phyloP scores from a whole-genome alignment of 1,139 yeast genomes.

The Tardiomyces blankii region DNA sequence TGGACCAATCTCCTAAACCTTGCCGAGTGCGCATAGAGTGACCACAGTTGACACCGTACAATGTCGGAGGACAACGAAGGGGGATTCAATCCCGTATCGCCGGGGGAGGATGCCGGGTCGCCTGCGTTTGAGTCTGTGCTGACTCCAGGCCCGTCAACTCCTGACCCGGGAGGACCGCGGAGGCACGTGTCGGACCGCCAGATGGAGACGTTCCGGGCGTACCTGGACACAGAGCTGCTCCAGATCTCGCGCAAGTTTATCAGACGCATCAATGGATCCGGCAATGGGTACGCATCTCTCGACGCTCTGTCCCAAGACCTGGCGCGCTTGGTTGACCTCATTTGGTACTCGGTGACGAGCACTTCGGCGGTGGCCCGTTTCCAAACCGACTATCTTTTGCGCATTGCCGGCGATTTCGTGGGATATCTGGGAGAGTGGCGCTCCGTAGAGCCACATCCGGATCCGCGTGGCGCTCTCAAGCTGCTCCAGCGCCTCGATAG shows the following conservation, averaged over 20 bases:
- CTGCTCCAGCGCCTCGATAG: not conserved
- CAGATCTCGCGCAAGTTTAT: not conserved
- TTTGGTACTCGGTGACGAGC: not conserved
- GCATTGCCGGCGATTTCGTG: not conserved
- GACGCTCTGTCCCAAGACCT: not conserved
- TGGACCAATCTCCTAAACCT: no score
- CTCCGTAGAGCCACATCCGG: not conserved
- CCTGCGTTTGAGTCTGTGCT: not conserved
- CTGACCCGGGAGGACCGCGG: not conserved
- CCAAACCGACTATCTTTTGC: not conserved
- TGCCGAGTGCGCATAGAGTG: no score
- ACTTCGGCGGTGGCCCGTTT: not conserved
- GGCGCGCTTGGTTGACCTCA: not conserved
- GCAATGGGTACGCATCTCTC: not conserved
- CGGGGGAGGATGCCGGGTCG: not conserved
- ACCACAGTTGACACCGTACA: no score
- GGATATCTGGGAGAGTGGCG: not conserved
- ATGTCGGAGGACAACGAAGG: no score
- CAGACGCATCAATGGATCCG: not conserved
- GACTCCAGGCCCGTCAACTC: not conserved
- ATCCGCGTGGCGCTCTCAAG: not conserved
- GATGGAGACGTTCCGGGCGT: not conserved
- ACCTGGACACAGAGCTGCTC: not conserved
- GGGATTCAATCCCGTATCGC: no score
- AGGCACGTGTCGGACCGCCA: not conserved